Evolutionary conservation across 2,329 filamentous ascomycete genomes (phyloP), one percentile per base, ranked within the genome.

Genomic region (Coniochaeta ligniaria): DNA sequence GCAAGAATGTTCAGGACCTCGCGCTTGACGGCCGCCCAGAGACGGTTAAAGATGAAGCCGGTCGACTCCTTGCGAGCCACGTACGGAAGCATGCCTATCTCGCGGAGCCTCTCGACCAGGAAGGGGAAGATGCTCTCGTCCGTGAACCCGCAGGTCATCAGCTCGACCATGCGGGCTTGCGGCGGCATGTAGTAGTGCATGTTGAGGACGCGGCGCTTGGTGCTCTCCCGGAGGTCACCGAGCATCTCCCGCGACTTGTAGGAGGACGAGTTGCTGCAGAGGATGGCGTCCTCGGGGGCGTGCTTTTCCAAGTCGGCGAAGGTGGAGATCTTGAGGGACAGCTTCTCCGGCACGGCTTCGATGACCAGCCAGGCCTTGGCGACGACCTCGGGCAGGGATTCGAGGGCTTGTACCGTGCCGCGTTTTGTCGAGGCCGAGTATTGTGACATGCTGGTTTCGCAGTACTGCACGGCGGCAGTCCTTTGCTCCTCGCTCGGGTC

Each of bases 21-120:
- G 2, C 82, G 73, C 67, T 84, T 84, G 17, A 84, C 73, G 0
- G 82, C 82, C 0, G 82, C 82, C 81, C 82, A 85, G 0, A 84
- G 67, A 0, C 82, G 77, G 59, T 84, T 84, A 65, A 83, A 81
- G 38, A 85, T 78, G 63, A 84, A 79, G 0, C 82, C 78, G 0
- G 80, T 82, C 0, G 80, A 82, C 63, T 83, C 76, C 57, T 76
- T 78, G 7, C 72, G 65, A 0, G 79, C 79, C n/a, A 70, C 63
- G 24, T 75, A 74, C 0, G 79, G 79, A 2, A 71, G 66, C 35
- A 76, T 74, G 0, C 74, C 79, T 2, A 71, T 73, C n/a, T 76
- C 75, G 22, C 66, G 65, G 3, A 74, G 74, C 38, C 72, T 69
- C 17, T 76, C 69, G 2, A 70, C 70, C 50, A 84, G 62, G 62